These are phyloP conservation scores for Agapanthus africanus DNA, from an alignment of 106 monocot genomes.

Conservation along the genomic window DNA sequence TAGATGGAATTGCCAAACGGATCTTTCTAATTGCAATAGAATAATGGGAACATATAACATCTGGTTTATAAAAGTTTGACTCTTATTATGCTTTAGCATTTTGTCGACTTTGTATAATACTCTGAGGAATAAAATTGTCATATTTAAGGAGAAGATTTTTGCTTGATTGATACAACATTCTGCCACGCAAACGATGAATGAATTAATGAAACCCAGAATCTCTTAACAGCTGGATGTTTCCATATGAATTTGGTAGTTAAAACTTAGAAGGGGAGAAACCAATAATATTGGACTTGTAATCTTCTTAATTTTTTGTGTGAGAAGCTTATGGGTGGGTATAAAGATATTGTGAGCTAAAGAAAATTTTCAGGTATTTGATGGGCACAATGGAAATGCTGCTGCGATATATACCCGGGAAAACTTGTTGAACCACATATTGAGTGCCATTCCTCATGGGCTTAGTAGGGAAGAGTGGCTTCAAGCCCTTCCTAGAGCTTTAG, in stretches of 20 bases:
- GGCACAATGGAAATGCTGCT: constrained; percentile 65
- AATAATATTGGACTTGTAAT: background rate
- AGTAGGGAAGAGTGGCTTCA: constrained; percentile 65
- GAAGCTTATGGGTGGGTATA: background rate
- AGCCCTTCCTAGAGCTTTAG: constrained; percentile 60
- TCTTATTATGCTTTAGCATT: background rate
- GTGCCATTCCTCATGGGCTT: constrained; percentile 42
- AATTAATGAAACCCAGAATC: constrained; percentile 2
- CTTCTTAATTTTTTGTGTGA: background rate
- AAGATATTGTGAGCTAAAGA: background rate
- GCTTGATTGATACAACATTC: background rate
- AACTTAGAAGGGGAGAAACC: background rate
- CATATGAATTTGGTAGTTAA: background rate
- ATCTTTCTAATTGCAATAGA: background rate
- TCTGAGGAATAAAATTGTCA: too few relatives aligned
- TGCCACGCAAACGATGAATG: background rate
- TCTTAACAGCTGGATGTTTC: background rate
- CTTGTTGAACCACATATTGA: constrained; percentile 43
- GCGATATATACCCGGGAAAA: constrained; percentile 54
- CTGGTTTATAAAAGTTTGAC: background rate
- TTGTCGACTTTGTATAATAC: too few relatives aligned
- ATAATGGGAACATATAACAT: background rate
- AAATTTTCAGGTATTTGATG: constrained; percentile 55
- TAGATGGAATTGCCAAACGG: background rate
- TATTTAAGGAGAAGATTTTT: background rate